These are phyloP conservation scores for Solanum hybrid DNA, from an alignment of 305 asterid species.

Conservation along the genomic window DNA sequence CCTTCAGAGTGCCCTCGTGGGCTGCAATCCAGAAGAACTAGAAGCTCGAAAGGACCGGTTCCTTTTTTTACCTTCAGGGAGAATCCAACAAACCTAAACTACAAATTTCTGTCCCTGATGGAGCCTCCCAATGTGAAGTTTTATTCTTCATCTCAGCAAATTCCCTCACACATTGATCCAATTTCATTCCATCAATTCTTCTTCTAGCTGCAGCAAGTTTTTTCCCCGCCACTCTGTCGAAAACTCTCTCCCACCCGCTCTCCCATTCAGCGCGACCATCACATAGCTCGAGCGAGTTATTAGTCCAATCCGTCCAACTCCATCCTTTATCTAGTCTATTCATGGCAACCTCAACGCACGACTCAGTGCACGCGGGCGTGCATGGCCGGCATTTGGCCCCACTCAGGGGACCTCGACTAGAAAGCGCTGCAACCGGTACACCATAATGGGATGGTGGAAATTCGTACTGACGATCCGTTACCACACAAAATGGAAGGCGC, in stretches of 20 bases:
- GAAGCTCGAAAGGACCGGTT: not conserved
- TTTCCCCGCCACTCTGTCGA: slow-evolving; percentile 46
- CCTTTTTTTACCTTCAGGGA: not conserved
- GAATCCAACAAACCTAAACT: slow-evolving; percentile 27
- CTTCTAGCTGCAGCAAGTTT: slow-evolving; percentile 37
- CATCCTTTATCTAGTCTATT: slow-evolving; percentile 35
- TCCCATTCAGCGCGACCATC: slow-evolving; percentile 77
- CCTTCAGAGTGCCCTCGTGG: not conserved
- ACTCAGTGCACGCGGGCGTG: slow-evolving; percentile 41
- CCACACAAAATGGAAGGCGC: slow-evolving; percentile 63
- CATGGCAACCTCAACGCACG: slow-evolving; percentile 62
- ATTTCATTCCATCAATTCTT: slow-evolving; percentile 29
- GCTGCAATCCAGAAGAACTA: not conserved
- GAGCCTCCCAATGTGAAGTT: slow-evolving; percentile 58
- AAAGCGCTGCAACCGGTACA: slow-evolving; percentile 70
- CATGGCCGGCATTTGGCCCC: slow-evolving; percentile 91
- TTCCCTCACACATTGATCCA: slow-evolving; percentile 43
- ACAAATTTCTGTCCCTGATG: slow-evolving; percentile 46
- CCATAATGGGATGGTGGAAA: slow-evolving; percentile 57
- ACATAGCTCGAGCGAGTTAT: slow-evolving; percentile 47
- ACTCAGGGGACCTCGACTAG: slow-evolving; percentile 66
- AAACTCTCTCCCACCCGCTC: slow-evolving; percentile 54
- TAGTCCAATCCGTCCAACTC: slow-evolving; percentile 94
- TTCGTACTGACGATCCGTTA: slow-evolving; percentile 54
- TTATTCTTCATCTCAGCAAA: slow-evolving; percentile 46